Evolutionary conservation across 306 rosid genomes (phyloP).

Genomic region (Calophaca sinica): DNA sequence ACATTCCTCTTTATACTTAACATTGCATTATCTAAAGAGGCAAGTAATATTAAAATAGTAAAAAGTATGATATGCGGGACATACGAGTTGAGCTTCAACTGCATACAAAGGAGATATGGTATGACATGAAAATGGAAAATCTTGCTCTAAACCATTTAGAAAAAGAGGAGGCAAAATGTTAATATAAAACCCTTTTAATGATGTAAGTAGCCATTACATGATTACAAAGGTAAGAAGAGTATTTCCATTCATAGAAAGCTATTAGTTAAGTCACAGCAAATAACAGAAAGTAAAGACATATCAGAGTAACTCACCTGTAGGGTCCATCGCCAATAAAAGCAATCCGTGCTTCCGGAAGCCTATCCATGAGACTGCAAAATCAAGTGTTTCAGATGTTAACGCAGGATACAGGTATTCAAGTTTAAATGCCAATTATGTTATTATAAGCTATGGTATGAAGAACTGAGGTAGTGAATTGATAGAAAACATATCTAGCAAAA

Average conservation of each 20-base stretch:
- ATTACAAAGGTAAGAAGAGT: neutral
- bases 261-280: neutral
- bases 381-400: conserved; percentile 50
- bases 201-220: neutral
- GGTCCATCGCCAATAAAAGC: conserved; percentile 99
- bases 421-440: conserved; percentile 6
- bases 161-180: neutral
- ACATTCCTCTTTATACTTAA: too few relatives aligned
- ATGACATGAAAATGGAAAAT: neutral
- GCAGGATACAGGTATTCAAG: conserved; percentile 4
- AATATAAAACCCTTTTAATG: neutral
- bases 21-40: neutral
- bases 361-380: conserved; percentile 81
- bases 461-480: neutral
- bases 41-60: too few relatives aligned
- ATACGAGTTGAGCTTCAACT: too few relatives aligned
- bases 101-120: neutral
- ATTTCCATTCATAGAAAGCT: neutral
- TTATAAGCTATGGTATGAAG: neutral
- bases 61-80: too few relatives aligned
- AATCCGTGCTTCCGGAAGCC: conserved; percentile 89
- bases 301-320: conserved; percentile 68
- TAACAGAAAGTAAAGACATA: conserved; percentile 13
- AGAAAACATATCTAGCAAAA: conserved; percentile 19
- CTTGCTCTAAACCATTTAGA: neutral